Evolutionary conservation across 257 asterid genomes (phyloP), one percentile per base, ranked within the genome.

Genomic region (Orobanche coerulescens): DNA sequence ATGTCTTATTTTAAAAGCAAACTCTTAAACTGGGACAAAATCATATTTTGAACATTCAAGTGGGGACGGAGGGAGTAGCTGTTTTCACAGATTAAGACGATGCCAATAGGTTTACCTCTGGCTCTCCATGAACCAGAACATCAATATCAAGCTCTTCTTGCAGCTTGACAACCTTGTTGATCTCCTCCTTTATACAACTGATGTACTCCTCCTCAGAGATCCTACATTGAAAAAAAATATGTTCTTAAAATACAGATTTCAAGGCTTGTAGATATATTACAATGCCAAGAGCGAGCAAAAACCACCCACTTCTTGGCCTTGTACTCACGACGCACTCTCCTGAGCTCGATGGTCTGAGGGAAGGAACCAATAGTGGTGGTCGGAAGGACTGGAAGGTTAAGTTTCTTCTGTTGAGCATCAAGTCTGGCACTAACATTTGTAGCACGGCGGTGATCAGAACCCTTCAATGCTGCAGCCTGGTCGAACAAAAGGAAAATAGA

Each of bases 111-210:
- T 80, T 72, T 77, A 89, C 99, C 95, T 93, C 99, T 26, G 99
- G 99, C 76, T 89, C 99, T 72, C 99, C 99, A 13, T 93, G 99
- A 71, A 93, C 99, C 64, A 93, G 85, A 65, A 89, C 99, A 75
- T 93, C 99, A 64, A 93, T 93, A 44, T 93, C 99, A 48, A 89
- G 96, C 69, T 93, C 99, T 76, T 93, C 99, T 75, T 93, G 99
- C 66, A 93, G 91, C 85, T 89, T 72, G 53, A 93, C 97, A 68
- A 93, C 99, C 49, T 93, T 93, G 83, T 49, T 76, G 79, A 92
- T 92, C 76, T 92, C 98, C 81, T 78, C 94, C 26, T 86, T 82
- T 68, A 92, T 92, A 14, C 95, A 70, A 63, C 80, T 88, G 62
- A 78, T 72, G 53, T 92, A 92, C 33, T 86, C 98, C 70, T 82